phyloP scores from a whole-genome alignment of 2,329 filamentous ascomycete genomes.

The Monosporascus sp. region DNA sequence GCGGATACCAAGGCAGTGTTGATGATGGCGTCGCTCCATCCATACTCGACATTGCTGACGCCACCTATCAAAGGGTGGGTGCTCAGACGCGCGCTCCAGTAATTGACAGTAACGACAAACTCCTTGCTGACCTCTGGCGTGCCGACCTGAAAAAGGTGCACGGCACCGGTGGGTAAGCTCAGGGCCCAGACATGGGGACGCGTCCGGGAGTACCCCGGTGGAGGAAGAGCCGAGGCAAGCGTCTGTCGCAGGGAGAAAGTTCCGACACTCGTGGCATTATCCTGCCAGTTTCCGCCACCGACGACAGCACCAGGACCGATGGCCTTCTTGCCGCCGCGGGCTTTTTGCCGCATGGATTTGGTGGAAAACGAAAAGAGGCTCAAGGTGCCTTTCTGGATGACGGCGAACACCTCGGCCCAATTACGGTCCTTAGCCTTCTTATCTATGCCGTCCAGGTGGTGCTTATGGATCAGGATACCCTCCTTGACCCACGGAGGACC shows the following conservation, averaged over 20 bases:
- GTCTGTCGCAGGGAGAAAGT: slow-evolving; percentile 86
- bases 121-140: slow-evolving; percentile 92
- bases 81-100: slow-evolving; percentile 92
- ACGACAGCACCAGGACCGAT: slow-evolving; percentile 56
- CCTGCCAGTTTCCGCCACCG: slow-evolving; percentile 96
- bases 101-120: slow-evolving; percentile 91
- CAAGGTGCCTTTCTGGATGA: slow-evolving; percentile 91
- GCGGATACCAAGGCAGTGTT: slow-evolving; percentile 50
- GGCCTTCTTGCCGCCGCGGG: slow-evolving; percentile 42
- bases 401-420: slow-evolving; percentile 93
- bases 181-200: slow-evolving; percentile 92
- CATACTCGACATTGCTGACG: slow-evolving; percentile 95
- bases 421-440: slow-evolving; percentile 91
- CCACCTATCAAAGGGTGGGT: slow-evolving; percentile 90
- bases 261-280: slow-evolving; percentile 86
- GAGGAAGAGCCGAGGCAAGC: slow-evolving; percentile 81
- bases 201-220: slow-evolving; percentile 87
- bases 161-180: slow-evolving; percentile 84
- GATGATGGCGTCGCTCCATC: slow-evolving; percentile 85
- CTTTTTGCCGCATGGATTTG: slow-evolving; percentile 68
- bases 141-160: slow-evolving; percentile 97
- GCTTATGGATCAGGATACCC: slow-evolving; percentile 91
- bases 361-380: slow-evolving; percentile 92
- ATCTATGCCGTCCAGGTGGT: slow-evolving; percentile 84
- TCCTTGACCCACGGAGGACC: slow-evolving; percentile 99